Evolutionary conservation across 352 stramenopile species (phyloP).

Genomic region (Aphanomyces cochlioides): DNA sequence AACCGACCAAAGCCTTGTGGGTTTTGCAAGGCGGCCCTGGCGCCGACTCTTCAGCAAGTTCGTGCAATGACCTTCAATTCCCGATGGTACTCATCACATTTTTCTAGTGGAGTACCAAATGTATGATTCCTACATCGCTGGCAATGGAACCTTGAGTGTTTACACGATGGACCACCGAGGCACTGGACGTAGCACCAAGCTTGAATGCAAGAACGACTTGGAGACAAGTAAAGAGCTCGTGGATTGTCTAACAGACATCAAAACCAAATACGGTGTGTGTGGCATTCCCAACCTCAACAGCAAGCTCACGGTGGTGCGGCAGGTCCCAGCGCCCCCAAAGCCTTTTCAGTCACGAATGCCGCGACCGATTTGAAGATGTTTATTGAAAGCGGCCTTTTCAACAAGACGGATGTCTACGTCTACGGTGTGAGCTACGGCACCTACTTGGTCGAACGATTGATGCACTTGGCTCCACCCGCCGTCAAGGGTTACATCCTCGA

Average conservation of each 20-base stretch:
- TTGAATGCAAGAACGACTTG: constrained; percentile 37
- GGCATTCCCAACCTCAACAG: too few relatives aligned
- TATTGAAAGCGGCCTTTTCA: constrained; percentile 40
- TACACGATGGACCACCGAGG: constrained; percentile 58
- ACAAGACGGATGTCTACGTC: constrained; percentile 36
- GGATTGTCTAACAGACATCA: not conserved
- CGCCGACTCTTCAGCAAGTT: constrained; percentile 35
- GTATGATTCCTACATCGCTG: constrained; percentile 31
- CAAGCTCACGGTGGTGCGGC: too few relatives aligned
- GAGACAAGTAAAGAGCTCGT: constrained; percentile 14
- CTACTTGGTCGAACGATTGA: constrained; percentile 44
- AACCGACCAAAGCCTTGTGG: constrained; percentile 35
- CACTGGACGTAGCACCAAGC: constrained; percentile 40
- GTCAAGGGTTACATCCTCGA: constrained; percentile 51
- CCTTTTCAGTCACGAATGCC: constrained; percentile 63
- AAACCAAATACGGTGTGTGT: constrained; percentile 33
- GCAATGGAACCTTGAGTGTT: constrained; percentile 40
- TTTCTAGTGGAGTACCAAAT: constrained; percentile 41
- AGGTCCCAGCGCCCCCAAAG: constrained; percentile 28
- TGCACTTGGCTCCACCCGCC: constrained; percentile 43
- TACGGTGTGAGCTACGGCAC: constrained; percentile 62
- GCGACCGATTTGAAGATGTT: constrained; percentile 68
- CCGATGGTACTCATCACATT: not conserved
- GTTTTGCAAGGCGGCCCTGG: constrained; percentile 45
- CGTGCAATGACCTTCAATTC: constrained; percentile 24